phyloP scores from a whole-genome alignment of 208 protist species.

The Angomonas ambiguus region DNA sequence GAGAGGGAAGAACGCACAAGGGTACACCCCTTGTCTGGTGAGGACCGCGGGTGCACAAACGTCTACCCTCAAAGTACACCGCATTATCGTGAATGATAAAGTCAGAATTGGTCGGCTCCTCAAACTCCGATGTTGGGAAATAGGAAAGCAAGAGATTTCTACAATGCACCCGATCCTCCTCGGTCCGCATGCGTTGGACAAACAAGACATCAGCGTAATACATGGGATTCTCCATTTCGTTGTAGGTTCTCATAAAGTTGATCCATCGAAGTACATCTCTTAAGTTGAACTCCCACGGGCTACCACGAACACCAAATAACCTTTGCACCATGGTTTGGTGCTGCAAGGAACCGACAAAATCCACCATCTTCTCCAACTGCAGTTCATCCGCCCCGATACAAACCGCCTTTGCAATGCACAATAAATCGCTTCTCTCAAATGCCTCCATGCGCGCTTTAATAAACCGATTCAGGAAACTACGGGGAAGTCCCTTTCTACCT shows the following conservation, averaged over 20 bases:
- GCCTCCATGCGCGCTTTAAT: conserved; percentile 94
- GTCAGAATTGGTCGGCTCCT: conserved; percentile 35
- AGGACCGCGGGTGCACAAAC: conserved; percentile 11
- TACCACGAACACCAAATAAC: conserved; percentile 86
- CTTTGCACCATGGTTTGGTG: conserved; percentile 84
- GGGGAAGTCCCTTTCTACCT: conserved; percentile 99
- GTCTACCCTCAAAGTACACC: conserved; percentile 57
- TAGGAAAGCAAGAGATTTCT: conserved; percentile 21
- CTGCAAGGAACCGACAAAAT: conserved; percentile 92
- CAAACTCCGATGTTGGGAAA: conserved; percentile 19
- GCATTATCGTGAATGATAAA: conserved; percentile 59
- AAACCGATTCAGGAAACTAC: conserved; percentile 99
- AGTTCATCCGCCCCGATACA: conserved; percentile 66
- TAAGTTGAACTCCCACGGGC: conserved; percentile 99
- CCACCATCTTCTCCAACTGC: conserved; percentile 90
- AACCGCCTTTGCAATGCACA: conserved; percentile 77
- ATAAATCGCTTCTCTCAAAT: conserved; percentile 84
- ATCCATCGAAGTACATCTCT: conserved; percentile 99
- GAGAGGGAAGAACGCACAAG: conserved; percentile 66
- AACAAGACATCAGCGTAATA: conserved; percentile 80
- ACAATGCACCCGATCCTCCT: conserved; percentile 53
- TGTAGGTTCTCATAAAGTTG: conserved; percentile 85
- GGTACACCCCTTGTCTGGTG: conserved; percentile 13
- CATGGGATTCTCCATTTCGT: conserved; percentile 29
- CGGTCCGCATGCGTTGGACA: conserved; percentile 84